Conservation (phyloP, 2,329 filamentous ascomycete species). For the Pseudogymnoascus sp. region DNA sequence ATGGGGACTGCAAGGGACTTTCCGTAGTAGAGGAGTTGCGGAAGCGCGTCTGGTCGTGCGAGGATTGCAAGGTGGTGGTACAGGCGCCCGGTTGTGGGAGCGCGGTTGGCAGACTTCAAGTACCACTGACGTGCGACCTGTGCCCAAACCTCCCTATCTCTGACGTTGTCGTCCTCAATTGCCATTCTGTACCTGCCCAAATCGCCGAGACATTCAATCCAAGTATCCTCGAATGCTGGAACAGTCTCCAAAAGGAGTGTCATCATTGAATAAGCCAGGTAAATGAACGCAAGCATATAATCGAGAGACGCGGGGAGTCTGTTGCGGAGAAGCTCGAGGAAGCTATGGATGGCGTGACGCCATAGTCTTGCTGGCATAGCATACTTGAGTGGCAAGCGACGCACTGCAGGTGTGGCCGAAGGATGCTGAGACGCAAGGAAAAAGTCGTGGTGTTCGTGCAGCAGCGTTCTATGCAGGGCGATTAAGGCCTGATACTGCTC, state of each 20-base stretch:
- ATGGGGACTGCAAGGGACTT: conserved; percentile 61
- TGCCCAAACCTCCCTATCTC: conserved; percentile 74
- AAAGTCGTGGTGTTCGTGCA: conserved; percentile 81
- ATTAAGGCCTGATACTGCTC: conserved; percentile 84
- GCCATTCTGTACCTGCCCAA: conserved; percentile 80
- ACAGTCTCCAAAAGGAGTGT: conserved; percentile 80
- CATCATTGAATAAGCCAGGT: conserved; percentile 85
- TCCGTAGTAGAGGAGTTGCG: conserved; percentile 63
- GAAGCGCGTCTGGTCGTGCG: conserved; percentile 57
- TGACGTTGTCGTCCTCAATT: conserved; percentile 73
- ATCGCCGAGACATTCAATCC: conserved; percentile 90
- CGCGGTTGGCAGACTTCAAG: conserved; percentile 68
- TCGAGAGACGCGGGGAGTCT: conserved; percentile 70
- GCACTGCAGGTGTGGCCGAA: conserved; percentile 60
- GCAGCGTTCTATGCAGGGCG: conserved; percentile 68
- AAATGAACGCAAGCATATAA: conserved; percentile 87
- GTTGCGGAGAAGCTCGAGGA: conserved; percentile 69
- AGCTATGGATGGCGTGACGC: conserved; percentile 83
- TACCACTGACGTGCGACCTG: conserved; percentile 79
- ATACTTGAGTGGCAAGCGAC: conserved; percentile 68
- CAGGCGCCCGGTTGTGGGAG: conserved; percentile 67
- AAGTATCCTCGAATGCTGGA: conserved; percentile 73
- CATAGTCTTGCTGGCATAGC: conserved; percentile 92
- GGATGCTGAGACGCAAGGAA: conserved; percentile 85
- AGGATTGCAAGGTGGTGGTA: conserved; percentile 85